Percentiles rank a stretch among this genome's conserved stretches.
phyloP scores from a whole-genome alignment of 345 rosid genomes.

The Eucalyptus sideroxylon region DNA sequence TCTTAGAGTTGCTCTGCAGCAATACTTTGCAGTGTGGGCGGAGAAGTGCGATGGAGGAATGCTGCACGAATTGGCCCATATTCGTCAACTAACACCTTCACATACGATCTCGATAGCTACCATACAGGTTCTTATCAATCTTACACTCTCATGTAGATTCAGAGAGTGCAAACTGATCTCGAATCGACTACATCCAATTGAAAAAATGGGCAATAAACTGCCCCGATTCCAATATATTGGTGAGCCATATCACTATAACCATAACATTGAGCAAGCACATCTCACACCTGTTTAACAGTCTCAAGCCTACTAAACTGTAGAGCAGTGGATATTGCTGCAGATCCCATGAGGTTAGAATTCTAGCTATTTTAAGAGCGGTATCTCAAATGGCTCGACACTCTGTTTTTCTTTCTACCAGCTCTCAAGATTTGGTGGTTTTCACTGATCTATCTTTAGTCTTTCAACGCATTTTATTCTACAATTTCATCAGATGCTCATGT shows the following conservation, averaged over 20 bases:
- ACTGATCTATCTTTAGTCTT: background rate
- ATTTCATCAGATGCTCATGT: background rate
- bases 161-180: background rate
- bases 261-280: background rate
- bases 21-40: background rate
- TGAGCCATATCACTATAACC: background rate
- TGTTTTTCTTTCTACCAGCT: too few species aligned
- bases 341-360: too few species aligned
- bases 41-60: background rate
- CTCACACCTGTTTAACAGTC: too few species aligned
- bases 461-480: background rate
- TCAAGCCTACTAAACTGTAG: too few species aligned
- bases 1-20: too few species aligned
- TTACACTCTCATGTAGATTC: background rate
- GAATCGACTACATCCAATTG: background rate
- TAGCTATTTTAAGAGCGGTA: too few species aligned
- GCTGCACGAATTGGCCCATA: background rate
- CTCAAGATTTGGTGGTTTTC: background rate
- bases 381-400: too few species aligned
- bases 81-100: background rate
- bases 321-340: too few species aligned
- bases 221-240: background rate
- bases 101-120: background rate
- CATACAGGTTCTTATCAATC: background rate
- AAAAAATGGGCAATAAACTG: too few species aligned